These are phyloP conservation scores for Hypoxylon sp. DNA, from an alignment of 2,329 filamentous ascomycete species.

Conservation along the genomic window DNA sequence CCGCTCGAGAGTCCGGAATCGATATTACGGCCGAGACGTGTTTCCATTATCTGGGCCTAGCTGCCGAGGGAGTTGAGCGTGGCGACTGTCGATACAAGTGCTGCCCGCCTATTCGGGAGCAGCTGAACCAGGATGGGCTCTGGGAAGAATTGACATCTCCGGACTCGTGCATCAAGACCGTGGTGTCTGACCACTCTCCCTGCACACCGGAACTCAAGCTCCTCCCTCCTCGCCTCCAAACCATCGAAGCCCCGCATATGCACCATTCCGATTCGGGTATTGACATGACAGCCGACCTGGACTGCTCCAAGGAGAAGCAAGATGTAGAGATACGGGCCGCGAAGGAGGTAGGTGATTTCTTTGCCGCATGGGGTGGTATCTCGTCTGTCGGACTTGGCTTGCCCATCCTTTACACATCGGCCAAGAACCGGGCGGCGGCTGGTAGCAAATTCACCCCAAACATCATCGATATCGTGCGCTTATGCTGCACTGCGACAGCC, in stretches of 20 bases:
- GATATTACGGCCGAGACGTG: conserved; percentile 95
- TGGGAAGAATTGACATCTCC: conserved; percentile 83
- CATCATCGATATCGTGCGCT: conserved; percentile 85
- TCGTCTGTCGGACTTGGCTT: conserved; percentile 93
- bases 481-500: conserved; percentile 90
- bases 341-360: conserved; percentile 82
- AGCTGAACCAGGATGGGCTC: conserved; percentile 84
- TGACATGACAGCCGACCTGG: conserved; percentile 60
- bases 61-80: conserved; percentile 83
- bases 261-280: conserved; percentile 68
- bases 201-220: conserved; percentile 96
- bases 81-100: conserved; percentile 96
- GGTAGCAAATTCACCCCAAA: conserved; percentile 60
- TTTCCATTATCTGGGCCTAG: conserved; percentile 92
- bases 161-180: conserved; percentile 88
- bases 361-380: conserved; percentile 96
- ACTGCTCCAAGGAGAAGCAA: conserved; percentile 53
- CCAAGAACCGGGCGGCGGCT: conserved; percentile 71
- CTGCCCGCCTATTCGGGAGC: conserved; percentile 89
- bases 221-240: conserved; percentile 78
- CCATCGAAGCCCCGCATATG: conserved; percentile 56
- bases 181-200: conserved; percentile 96
- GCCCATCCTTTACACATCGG: conserved; percentile 88
- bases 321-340: conserved; percentile 50
- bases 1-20: conserved; percentile 79